Evolutionary conservation across 768 basidiomycete species (phyloP).

Genomic region (Kwoniella mangroviensis): DNA sequence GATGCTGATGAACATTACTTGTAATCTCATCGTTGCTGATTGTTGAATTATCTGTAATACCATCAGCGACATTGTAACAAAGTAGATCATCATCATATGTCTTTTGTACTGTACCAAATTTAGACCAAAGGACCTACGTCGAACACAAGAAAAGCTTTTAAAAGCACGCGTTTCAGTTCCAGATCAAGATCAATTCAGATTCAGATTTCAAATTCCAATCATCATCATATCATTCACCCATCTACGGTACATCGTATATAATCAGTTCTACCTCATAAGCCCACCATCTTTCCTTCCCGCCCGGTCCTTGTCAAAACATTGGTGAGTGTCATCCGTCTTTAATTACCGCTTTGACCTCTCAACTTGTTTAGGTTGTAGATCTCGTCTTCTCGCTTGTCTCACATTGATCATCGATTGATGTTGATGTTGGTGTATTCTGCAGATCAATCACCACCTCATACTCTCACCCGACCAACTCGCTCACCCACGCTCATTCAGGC

Average conservation of each 20-base stretch:
- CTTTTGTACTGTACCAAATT: background rate
- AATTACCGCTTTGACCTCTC: background rate
- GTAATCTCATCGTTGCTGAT: background rate
- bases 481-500: constrained; percentile 9
- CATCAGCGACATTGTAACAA: too few species aligned
- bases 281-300: background rate
- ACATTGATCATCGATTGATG: background rate
- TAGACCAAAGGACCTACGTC: background rate
- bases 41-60: background rate
- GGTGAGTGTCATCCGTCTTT: constrained; percentile 4
- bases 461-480: constrained; percentile 11
- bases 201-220: background rate
- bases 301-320: constrained; percentile 9
- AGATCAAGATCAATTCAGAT: constrained; percentile 1
- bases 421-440: background rate
- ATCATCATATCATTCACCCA: background rate
- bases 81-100: background rate
- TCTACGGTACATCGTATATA: background rate
- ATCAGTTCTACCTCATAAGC: background rate
- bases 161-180: constrained; percentile 9
- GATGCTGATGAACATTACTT: background rate
- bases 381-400: background rate
- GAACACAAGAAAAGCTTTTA: background rate
- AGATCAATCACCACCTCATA: constrained; percentile 4
- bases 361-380: background rate